Conservation (phyloP, 345 rosid genomes). For the Murraya paniculata region DNA sequence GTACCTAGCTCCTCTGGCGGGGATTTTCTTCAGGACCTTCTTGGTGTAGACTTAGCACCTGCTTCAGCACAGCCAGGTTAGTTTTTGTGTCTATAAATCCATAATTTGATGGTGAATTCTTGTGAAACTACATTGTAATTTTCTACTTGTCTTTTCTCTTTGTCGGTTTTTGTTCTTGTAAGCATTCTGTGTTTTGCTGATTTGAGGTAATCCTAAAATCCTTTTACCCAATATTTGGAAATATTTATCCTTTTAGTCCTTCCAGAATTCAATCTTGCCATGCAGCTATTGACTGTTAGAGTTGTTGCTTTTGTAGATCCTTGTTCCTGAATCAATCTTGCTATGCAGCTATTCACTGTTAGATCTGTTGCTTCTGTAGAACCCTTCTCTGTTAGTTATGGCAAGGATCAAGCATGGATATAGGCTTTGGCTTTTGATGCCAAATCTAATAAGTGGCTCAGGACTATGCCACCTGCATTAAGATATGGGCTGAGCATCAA, state of each 20-base stretch:
- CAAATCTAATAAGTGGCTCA: background rate
- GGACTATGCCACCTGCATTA: background rate
- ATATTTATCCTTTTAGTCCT: background rate
- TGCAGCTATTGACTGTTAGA: background rate
- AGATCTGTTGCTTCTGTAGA: background rate
- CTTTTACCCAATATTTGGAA: background rate
- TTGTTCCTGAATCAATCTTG: background rate
- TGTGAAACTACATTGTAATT: background rate
- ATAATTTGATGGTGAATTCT: background rate
- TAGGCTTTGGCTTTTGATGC: background rate
- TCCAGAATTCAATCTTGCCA: background rate
- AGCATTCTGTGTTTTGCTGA: constrained; percentile 5
- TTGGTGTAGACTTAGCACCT: constrained; percentile 71
- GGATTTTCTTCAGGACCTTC: constrained; percentile 91
- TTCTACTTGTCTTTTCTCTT: background rate
- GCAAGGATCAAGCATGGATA: background rate
- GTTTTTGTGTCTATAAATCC: constrained; percentile 24
- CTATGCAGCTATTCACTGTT: background rate
- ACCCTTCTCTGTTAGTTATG: constrained; percentile 7
- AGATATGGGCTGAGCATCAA: background rate
- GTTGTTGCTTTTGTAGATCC: background rate
- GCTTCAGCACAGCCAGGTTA: constrained; percentile 60
- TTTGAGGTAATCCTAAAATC: background rate
- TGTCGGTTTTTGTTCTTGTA: background rate
- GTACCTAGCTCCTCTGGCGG: constrained; percentile 76